Evolutionary conservation across 2,329 filamentous ascomycete genomes (phyloP), one percentile per base, ranked within the genome.

Genomic region (Fusarium azukiicola): DNA sequence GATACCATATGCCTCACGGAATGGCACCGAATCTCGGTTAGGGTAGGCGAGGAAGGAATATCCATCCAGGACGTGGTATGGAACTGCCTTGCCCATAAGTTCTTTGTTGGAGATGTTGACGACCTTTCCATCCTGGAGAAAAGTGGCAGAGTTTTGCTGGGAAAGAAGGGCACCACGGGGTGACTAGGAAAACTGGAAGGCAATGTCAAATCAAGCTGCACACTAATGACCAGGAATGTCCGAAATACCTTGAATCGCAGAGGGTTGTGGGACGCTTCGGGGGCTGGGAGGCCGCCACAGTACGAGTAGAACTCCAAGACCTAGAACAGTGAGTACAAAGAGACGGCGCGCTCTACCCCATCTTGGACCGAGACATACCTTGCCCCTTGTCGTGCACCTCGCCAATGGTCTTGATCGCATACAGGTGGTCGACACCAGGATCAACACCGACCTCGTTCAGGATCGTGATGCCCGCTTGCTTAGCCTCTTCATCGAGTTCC

Each of bases 11-110:
- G 93, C 91, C 87, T 95, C 92, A 72, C 90, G 90, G 90, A 94
- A 96, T 2, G 92, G 91, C 2, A 92, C 93, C 42, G 92, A 95
- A 87, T 96, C 92, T 76, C 94, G 90, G 89, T 96, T 96, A 50
- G 94, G 93, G 86, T 96, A 96, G 14, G 93, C 94, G 71, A 96
- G 93, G 83, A 96, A 95, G 11, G 93, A 92, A 84, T 93, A 96
- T 2, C 82, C 80, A 10, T 81, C 79, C 32, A 79, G 32, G 87
- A 95, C 94, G 85, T 91, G 91, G 89, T 95, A 96, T 32, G 94
- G 94, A 87, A 94, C 92, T 16, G 95, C 94, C 69, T 90, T 91
- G 61, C 88, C 91, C 95, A 96, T 96, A 72, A 96, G 89, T 21
- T 93, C 90, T 21, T 86, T 44, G 44, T 76, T 79, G 0, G 82